Percentiles rank a stretch among this genome's conserved stretches.
phyloP scores from a whole-genome alignment of 1,284 basidiomycete genomes.

The Apiotrichum veenhuisii region DNA sequence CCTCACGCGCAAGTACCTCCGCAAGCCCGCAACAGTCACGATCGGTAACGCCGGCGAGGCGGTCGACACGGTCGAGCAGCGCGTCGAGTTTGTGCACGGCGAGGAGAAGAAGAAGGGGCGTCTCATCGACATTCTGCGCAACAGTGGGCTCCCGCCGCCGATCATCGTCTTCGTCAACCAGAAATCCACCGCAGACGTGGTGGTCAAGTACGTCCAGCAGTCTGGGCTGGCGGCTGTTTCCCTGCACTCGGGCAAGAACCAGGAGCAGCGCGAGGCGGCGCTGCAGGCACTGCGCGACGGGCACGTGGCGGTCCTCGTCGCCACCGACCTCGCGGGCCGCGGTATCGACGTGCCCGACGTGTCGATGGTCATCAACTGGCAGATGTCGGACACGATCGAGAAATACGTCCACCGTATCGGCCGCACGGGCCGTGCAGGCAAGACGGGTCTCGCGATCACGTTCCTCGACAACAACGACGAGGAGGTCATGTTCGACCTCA shows the following conservation, averaged over 20 bases:
- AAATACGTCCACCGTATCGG: slow-evolving; percentile 92
- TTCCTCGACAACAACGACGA: slow-evolving; percentile 94
- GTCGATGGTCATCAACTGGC: slow-evolving; percentile 91
- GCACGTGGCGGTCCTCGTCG: slow-evolving; percentile 79
- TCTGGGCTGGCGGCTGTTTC: slow-evolving; percentile 79
- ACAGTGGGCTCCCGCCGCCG: slow-evolving; percentile 72
- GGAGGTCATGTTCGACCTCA: slow-evolving; percentile 81
- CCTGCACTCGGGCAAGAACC: slow-evolving; percentile 94
- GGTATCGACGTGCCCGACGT: slow-evolving; percentile 97
- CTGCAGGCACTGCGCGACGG: slow-evolving; percentile 81
- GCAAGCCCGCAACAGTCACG: slow-evolving; percentile 87
- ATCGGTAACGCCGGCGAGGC: slow-evolving; percentile 97
- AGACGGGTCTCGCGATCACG: slow-evolving; percentile 86
- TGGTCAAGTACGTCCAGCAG: slow-evolving; percentile 83
- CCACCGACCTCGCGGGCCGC: slow-evolving; percentile 94
- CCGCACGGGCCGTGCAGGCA: slow-evolving; percentile 95
- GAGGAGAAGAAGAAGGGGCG: slow-evolving; percentile 88
- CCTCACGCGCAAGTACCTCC: slow-evolving; percentile 87
- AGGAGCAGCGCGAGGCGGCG: slow-evolving; percentile 91
- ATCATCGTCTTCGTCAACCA: slow-evolving; percentile 99
- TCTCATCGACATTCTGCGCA: slow-evolving; percentile 85
- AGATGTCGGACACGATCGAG: slow-evolving; percentile 94
- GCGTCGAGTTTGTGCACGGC: slow-evolving; percentile 84
- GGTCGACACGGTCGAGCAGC: slow-evolving; percentile 95
- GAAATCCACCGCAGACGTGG: slow-evolving; percentile 96